Evolutionary conservation across 2,329 filamentous ascomycete species (phyloP).

Genomic region (Apiospora sp.): DNA sequence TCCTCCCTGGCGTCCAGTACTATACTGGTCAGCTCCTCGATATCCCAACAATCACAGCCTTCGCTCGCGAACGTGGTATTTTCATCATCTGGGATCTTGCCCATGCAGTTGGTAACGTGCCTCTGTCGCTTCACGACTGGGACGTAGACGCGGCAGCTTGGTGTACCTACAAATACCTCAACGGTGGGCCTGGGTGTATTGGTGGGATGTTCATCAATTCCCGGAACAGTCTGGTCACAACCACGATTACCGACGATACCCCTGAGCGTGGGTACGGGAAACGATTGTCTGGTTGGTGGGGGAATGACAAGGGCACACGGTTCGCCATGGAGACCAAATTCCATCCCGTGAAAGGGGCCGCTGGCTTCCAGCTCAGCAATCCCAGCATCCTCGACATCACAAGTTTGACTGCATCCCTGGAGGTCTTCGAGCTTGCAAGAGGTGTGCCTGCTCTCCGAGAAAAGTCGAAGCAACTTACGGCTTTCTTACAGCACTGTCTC

Average conservation of each 20-base stretch:
- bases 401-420: constrained; percentile 71
- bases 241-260: constrained; percentile 40
- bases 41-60: constrained; percentile 74
- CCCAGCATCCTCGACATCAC: constrained; percentile 78
- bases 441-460: constrained; percentile 67
- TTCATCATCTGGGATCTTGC: constrained; percentile 82
- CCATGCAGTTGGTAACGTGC: constrained; percentile 80
- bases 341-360: constrained; percentile 74
- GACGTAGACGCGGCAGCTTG: constrained; percentile 80
- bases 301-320: constrained; percentile 71
- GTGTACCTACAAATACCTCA: constrained; percentile 88
- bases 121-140: constrained; percentile 77
- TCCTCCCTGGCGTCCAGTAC: constrained; percentile 81
- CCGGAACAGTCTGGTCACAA: constrained; percentile 59
- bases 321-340: constrained; percentile 83
- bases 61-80: constrained; percentile 72
- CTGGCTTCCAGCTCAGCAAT: constrained; percentile 80
- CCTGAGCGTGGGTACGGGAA: constrained; percentile 52
- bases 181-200: constrained; percentile 77
- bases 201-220: constrained; percentile 79
- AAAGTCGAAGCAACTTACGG: constrained; percentile 72
- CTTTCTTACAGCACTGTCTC: constrained; percentile 71
- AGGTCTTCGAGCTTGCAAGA: constrained; percentile 73
- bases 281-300: constrained; percentile 83
- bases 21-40: constrained; percentile 83